Evolutionary conservation across 176 grass and related monocot species (phyloP).

Genomic region (Neostapfia colusana): DNA sequence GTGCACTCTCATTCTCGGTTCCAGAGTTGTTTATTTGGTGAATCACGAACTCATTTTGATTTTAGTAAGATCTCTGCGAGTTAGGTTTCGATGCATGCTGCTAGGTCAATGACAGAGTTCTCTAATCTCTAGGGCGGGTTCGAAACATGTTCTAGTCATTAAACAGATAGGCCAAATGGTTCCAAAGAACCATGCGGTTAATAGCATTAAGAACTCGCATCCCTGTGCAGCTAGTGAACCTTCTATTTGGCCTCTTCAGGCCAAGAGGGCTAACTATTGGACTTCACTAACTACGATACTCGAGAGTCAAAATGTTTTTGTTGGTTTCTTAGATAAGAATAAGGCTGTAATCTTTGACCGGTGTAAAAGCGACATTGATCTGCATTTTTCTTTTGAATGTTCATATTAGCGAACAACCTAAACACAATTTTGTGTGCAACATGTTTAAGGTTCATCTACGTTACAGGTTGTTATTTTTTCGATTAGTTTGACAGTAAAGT

Average conservation of each 20-base stretch:
- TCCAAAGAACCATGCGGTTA: slow-evolving; percentile 36
- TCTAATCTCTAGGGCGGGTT: slow-evolving; percentile 17
- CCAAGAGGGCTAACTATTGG: slow-evolving; percentile 7
- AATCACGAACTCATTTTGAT: background rate
- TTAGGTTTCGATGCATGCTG: slow-evolving; percentile 22
- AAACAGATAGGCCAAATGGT: slow-evolving; percentile 35
- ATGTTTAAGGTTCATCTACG: background rate
- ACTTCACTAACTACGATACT: slow-evolving; percentile 1
- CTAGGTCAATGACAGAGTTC: slow-evolving; percentile 21
- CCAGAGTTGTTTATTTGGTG: slow-evolving; percentile 8
- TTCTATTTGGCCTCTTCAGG: slow-evolving; percentile 22
- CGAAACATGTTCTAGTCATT: slow-evolving; percentile 13
- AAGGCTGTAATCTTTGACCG: background rate
- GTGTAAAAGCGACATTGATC: background rate
- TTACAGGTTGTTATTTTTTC: background rate
- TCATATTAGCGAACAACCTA: background rate
- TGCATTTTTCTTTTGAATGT: background rate
- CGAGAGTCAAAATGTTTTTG: background rate
- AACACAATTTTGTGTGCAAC: background rate
- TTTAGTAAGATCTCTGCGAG: slow-evolving; percentile 31
- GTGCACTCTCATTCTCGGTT: slow-evolving; percentile 33
- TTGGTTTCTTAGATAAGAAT: background rate
- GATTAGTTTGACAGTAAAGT: background rate
- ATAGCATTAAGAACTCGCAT: slow-evolving; percentile 12
- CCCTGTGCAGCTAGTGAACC: slow-evolving; percentile 15